Conservation (phyloP, 2,329 filamentous ascomycete species). For the Zymoseptoria ardabiliae region DNA sequence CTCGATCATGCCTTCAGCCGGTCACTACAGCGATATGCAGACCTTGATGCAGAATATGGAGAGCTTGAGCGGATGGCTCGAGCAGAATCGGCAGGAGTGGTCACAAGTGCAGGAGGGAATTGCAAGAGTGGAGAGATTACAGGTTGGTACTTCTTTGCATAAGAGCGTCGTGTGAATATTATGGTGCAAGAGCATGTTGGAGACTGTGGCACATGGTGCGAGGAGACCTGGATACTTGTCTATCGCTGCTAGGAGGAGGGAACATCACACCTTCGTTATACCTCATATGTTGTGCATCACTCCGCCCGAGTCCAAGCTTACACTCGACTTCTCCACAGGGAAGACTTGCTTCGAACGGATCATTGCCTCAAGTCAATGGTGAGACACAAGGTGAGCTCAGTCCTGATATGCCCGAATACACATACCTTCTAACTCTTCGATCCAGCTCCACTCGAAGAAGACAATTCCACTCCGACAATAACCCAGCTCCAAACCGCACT, state of each 20-base stretch:
- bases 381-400: slow-evolving; percentile 13
- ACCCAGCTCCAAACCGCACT: slow-evolving; percentile 24
- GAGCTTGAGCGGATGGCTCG: slow-evolving; percentile 26
- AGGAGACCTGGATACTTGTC: neutral
- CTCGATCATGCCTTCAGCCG: slow-evolving; percentile 29
- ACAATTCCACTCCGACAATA: slow-evolving; percentile 18
- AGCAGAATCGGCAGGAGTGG: slow-evolving; percentile 32
- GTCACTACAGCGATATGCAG: slow-evolving; percentile 34
- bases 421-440: neutral
- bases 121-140: slow-evolving; percentile 24
- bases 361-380: slow-evolving; percentile 16
- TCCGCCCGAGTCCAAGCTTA: neutral
- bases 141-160: slow-evolving; percentile 6
- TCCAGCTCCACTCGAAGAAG: neutral
- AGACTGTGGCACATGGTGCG: neutral
- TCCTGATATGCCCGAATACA: neutral
- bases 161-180: neutral
- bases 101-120: slow-evolving; percentile 27
- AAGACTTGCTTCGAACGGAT: slow-evolving; percentile 17
- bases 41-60: slow-evolving; percentile 32
- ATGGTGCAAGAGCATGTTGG: neutral
- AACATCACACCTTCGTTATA: neutral
- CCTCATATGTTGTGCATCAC: neutral
- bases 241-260: neutral
- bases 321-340: slow-evolving; percentile 6